Evolutionary conservation across 176 grass and related monocot species (phyloP).

Genomic region (Zoysia japonica): DNA sequence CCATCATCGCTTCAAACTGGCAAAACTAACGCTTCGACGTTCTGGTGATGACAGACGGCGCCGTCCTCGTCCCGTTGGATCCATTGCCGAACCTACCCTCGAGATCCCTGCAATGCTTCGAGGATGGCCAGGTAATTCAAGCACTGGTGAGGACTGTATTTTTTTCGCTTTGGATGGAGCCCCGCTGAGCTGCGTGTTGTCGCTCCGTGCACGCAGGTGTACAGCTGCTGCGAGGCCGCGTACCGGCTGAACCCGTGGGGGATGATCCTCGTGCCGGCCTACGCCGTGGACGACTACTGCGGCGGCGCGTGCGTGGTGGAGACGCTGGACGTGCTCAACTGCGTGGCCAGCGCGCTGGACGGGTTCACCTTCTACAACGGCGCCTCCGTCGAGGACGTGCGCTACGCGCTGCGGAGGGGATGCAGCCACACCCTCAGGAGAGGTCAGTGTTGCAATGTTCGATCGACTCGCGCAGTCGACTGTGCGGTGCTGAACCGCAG

Average conservation of each 20-base stretch:
- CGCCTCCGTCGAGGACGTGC: constrained; percentile 53
- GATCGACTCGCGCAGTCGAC: too few species aligned
- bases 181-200: neutral
- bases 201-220: constrained; percentile 40
- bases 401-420: constrained; percentile 46
- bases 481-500: too few species aligned
- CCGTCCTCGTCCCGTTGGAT: neutral
- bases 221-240: constrained; percentile 55
- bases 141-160: neutral
- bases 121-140: constrained; percentile 40
- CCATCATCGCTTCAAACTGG: too few species aligned
- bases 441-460: neutral
- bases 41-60: neutral
- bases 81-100: constrained; percentile 11
- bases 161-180: too few species aligned
- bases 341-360: constrained; percentile 55
- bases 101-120: constrained; percentile 62
- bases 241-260: constrained; percentile 51
- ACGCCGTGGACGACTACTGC: constrained; percentile 54
- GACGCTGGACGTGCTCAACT: constrained; percentile 66
- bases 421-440: constrained; percentile 54
- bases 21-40: neutral
- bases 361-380: constrained; percentile 67
- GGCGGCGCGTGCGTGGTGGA: constrained; percentile 64
- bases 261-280: constrained; percentile 35